A percentile compares a stretch with the other conserved stretches of the same genome.
Conservation (phyloP, 768 basidiomycete species). For the Sporobolomyces pararoseus region DNA sequence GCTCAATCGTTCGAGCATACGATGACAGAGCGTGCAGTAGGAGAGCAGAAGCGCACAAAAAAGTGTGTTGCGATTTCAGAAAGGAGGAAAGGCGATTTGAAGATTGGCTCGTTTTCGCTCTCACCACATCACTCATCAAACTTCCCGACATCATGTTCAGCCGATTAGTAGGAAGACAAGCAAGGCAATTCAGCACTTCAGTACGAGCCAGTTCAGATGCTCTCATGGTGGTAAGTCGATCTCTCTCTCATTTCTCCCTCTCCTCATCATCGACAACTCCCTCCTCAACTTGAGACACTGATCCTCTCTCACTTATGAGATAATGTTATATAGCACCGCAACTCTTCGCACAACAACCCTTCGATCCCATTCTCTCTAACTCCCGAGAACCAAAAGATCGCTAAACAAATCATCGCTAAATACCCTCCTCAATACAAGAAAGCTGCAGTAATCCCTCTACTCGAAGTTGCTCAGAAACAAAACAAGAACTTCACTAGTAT, state of each 20-base stretch:
- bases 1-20: too few species aligned
- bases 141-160: background rate
- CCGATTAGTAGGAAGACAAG: constrained; percentile 14
- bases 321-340: constrained; percentile 68
- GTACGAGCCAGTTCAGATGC: constrained; percentile 15
- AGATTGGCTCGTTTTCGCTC: too few species aligned
- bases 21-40: too few species aligned
- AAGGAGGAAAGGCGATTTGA: too few species aligned
- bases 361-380: constrained; percentile 89
- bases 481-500: constrained; percentile 99
- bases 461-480: constrained; percentile 93
- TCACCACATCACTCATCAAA: background rate
- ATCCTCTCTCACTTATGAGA: background rate
- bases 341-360: constrained; percentile 90
- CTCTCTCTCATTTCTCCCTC: too few species aligned
- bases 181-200: constrained; percentile 16
- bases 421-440: constrained; percentile 95
- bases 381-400: constrained; percentile 74
- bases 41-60: too few species aligned
- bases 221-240: constrained; percentile 21
- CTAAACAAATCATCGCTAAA: constrained; percentile 80
- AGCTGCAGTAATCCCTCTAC: constrained; percentile 91
- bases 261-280: background rate
- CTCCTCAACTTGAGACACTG: background rate
- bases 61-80: too few species aligned